phyloP scores from a whole-genome alignment of 345 rosid genomes.

The Cardamine chenopodiifolia region DNA sequence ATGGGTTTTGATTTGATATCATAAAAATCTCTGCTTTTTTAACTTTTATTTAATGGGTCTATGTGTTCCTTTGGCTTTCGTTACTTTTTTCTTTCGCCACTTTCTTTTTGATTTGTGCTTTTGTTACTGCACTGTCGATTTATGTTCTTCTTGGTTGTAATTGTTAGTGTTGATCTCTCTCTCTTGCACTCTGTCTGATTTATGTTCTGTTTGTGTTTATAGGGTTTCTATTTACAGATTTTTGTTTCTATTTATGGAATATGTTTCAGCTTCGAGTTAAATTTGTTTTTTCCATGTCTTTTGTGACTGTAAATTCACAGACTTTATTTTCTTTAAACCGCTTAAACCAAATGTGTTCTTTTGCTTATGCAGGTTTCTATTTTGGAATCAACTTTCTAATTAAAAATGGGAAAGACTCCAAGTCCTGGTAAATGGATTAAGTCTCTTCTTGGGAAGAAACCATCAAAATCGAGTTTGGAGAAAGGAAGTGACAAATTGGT shows the following conservation, averaged over 20 bases:
- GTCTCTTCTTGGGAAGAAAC: constrained; percentile 67
- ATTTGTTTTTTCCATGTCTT: background rate
- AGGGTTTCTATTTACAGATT: constrained; percentile 30
- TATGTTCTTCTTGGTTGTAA: background rate
- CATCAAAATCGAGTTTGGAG: constrained; percentile 61
- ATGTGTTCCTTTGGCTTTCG: constrained; percentile 26
- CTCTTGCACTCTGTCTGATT: constrained; percentile 16
- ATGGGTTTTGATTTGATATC: constrained; percentile 30
- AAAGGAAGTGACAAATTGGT: constrained; percentile 58
- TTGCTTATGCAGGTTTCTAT: constrained; percentile 35
- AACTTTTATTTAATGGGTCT: constrained; percentile 34
- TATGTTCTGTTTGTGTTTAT: constrained; percentile 23
- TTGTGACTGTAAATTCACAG: background rate
- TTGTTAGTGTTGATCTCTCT: constrained; percentile 21
- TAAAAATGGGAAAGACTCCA: constrained; percentile 70
- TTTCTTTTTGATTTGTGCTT: constrained; percentile 29
- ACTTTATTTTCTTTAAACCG: background rate
- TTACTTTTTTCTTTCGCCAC: background rate
- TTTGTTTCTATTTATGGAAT: background rate
- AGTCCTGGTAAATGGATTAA: constrained; percentile 85
- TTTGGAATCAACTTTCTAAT: constrained; percentile 7
- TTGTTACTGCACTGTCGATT: background rate
- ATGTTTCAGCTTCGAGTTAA: background rate
- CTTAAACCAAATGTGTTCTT: constrained; percentile 15
- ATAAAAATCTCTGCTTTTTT: constrained; percentile 38